Conservation (phyloP, 2,329 filamentous ascomycete genomes). For the Colletotrichum sp. region DNA sequence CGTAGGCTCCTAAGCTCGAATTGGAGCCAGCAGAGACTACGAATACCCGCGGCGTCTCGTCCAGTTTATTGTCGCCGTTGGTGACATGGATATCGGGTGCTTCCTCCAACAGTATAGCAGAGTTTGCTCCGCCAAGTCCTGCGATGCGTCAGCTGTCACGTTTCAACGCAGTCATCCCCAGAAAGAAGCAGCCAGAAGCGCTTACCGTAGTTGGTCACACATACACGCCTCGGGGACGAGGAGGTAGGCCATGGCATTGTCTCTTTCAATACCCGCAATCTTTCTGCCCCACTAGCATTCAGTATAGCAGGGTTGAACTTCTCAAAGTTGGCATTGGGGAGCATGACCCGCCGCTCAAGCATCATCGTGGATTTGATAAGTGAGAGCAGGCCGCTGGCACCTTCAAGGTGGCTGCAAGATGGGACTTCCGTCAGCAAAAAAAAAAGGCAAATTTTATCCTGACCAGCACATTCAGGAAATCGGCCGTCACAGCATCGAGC, state of each 20-base stretch:
- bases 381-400: constrained; percentile 27
- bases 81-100: background rate
- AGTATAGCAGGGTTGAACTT: constrained; percentile 23
- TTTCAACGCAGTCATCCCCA: background rate
- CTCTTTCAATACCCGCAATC: constrained; percentile 6
- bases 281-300: constrained; percentile 1
- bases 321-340: constrained; percentile 30
- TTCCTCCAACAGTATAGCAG: constrained; percentile 24
- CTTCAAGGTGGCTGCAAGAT: constrained; percentile 27
- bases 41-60: background rate
- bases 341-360: constrained; percentile 26
- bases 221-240: constrained; percentile 12
- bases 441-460: background rate
- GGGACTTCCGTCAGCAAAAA: background rate
- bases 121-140: constrained; percentile 28
- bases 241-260: constrained; percentile 26
- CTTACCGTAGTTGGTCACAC: constrained; percentile 29
- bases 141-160: background rate
- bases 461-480: background rate
- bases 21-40: constrained; percentile 23
- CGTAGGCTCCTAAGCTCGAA: constrained; percentile 22
- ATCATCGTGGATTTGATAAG: constrained; percentile 32
- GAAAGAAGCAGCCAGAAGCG: background rate
- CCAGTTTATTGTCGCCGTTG: background rate
- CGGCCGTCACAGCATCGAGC: background rate